Base-by-base conservation (phyloP, 441 rosid genomes). In the Erysimum pusillum region DNA sequence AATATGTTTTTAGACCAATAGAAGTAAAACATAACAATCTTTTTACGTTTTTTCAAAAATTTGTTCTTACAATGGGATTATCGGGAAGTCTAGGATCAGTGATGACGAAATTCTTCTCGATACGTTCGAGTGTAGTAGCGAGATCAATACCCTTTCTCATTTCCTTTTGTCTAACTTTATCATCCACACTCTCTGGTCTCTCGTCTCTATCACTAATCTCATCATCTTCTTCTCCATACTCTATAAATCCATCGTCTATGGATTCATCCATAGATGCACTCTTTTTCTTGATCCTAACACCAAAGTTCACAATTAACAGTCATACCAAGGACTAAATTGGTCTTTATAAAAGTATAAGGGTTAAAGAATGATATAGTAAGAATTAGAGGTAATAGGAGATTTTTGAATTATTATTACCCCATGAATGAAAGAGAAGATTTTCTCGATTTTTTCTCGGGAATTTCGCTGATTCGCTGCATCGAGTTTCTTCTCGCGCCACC, bases 61-160 rank as follows among this genome's bases (percentile, higher is more conserved):
- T 6, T 35, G 7, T 64, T 62, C 96, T 89, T 90, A 96, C 99
- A 71, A 96, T 96, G 82, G 99, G 99, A 81, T 92, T 92, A 79
- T 96, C 99, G 15, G 99, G 98, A 61, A 96, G 89, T 80, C 99
- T 83, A 45, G 98, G 99, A 88, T 96, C 99, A 8, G 98, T 91
- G 52, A 96, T 92, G 85, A 96, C 99, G 73, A 96, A 96, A 73
- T 96, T 96, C 71, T 96, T 96, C 92, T 96, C 99, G 10, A 96
- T 96, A 80, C 99, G 98, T 79, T 96, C 99, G 4, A 96, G 97
- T 9, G 99, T 96, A 15, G 99, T 96, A 4, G 98, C 99, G 6
- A 96, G 90, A 84, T 96, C 99, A 10, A 96, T 91, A 81, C 99
- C 98, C 84, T 92, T 92, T 82, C 99, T 92, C 97, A 96, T 96